Conservation (phyloP, 148 eudicot species). For the Nyssa sinensis region DNA sequence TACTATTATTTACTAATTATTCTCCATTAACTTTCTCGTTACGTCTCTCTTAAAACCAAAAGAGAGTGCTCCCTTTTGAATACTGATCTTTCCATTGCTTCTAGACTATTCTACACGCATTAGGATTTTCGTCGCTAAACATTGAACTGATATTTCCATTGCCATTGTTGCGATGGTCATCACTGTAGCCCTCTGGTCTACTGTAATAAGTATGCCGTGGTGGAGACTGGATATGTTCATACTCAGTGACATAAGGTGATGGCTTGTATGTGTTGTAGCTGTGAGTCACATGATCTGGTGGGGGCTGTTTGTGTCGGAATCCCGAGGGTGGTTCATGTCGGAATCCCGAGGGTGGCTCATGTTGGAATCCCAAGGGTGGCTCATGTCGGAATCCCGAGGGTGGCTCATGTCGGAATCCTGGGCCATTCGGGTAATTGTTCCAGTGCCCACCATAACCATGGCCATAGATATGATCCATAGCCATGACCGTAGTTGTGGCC, state of each 20-base stretch:
- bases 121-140: conserved; percentile 96
- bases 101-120: conserved; percentile 81
- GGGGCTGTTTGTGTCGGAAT: conserved; percentile 15
- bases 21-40: conserved; percentile 24
- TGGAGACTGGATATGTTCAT: conserved; percentile 49
- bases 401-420: conserved; percentile 21
- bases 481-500: conserved; percentile 22
- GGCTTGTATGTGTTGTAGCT: conserved; percentile 62
- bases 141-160: conserved; percentile 63
- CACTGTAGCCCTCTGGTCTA: conserved; percentile 32
- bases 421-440: conserved; percentile 24
- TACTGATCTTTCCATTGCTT: conserved; percentile 9
- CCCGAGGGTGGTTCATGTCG: conserved; percentile 17
- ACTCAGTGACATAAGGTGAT: conserved; percentile 51
- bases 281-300: conserved; percentile 46
- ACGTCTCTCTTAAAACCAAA: conserved; percentile 18
- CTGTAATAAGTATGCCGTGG: conserved; percentile 35
- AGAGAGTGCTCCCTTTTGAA: conserved; percentile 4
- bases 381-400: background rate
- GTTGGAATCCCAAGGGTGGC: conserved; percentile 16
- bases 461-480: conserved; percentile 22
- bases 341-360: conserved; percentile 16
- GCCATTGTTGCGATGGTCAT: conserved; percentile 29
- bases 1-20: conserved; percentile 21
- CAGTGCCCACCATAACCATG: conserved; percentile 27